Conservation (phyloP, 208 protist genomes). For the Trypanosoma lewisi region DNA sequence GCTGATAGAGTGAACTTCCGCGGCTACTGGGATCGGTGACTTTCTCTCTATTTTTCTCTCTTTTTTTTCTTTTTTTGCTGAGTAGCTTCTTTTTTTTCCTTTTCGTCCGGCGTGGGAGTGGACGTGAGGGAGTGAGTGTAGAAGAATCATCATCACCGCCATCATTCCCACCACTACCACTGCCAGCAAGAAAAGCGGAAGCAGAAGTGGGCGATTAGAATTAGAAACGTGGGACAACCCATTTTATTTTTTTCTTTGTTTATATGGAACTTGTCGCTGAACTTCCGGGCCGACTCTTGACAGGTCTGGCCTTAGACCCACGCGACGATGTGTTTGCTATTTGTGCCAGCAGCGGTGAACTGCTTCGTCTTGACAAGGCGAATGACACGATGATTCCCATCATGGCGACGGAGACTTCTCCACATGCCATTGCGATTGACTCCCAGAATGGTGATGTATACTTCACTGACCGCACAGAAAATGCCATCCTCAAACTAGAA, state of each 20-base stretch:
- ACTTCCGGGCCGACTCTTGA: conserved; percentile 35
- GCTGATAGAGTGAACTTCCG: too few species aligned
- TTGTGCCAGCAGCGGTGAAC: conserved; percentile 47
- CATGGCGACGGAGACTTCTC: conserved; percentile 29
- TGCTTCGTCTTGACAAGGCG: conserved; percentile 32
- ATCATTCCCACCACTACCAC: too few species aligned
- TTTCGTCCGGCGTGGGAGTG: background rate
- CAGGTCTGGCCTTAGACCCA: conserved; percentile 33
- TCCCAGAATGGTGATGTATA: conserved; percentile 29
- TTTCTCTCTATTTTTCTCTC: background rate
- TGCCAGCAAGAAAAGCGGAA: too few species aligned
- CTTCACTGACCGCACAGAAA: conserved; percentile 31
- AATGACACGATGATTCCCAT: conserved; percentile 22
- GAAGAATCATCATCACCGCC: background rate
- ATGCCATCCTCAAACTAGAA: conserved; percentile 24
- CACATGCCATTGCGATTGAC: conserved; percentile 30
- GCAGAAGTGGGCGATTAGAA: background rate
- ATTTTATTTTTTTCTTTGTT: conserved; percentile 15
- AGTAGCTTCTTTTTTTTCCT: background rate
- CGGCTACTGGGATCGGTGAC: too few species aligned
- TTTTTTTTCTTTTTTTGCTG: background rate
- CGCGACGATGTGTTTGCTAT: conserved; percentile 39
- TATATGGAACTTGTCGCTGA: conserved; percentile 49
- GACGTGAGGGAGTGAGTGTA: background rate
- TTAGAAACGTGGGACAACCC: background rate